Conservation (phyloP, 23 red algal genomes). For the Gracilaria vermiculophylla region DNA sequence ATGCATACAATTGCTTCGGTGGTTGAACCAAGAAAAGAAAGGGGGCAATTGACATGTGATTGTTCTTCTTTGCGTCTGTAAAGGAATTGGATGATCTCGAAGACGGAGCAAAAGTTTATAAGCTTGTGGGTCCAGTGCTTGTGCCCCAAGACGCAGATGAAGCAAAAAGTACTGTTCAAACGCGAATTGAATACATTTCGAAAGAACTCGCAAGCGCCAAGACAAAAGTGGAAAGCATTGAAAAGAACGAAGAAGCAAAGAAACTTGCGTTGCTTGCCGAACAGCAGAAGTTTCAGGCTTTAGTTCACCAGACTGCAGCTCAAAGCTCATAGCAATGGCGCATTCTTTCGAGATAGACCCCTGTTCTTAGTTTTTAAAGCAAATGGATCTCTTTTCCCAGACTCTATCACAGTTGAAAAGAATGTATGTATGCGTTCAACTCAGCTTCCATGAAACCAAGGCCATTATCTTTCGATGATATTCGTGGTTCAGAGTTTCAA, state of each 20-base stretch:
- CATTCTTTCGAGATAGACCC: not conserved
- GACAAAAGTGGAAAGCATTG: slow-evolving; percentile 26
- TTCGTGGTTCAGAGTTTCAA: no score
- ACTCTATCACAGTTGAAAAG: no score
- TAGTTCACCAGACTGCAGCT: slow-evolving; percentile 63
- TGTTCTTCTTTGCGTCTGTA: not conserved
- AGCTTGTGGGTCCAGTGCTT: slow-evolving; percentile 65
- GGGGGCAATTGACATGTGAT: not conserved
- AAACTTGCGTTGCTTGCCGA: slow-evolving; percentile 17
- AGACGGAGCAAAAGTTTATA: slow-evolving; percentile 54
- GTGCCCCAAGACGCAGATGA: slow-evolving; percentile 65
- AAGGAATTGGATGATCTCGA: slow-evolving; percentile 59
- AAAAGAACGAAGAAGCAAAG: slow-evolving; percentile 52
- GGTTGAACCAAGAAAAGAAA: not conserved
- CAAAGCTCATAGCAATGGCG: not conserved
- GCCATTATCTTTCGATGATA: no score
- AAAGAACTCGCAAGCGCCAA: slow-evolving; percentile 49
- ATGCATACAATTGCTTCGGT: not conserved
- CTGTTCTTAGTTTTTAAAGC: no score
- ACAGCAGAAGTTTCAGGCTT: slow-evolving; percentile 65
- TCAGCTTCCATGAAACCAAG: no score
- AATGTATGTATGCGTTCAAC: no score
- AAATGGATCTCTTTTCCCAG: no score
- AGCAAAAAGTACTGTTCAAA: slow-evolving; percentile 50
- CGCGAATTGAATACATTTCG: slow-evolving; percentile 67